Evolutionary conservation across 2,329 filamentous ascomycete genomes (phyloP).

Genomic region (Alternaria viburni): DNA sequence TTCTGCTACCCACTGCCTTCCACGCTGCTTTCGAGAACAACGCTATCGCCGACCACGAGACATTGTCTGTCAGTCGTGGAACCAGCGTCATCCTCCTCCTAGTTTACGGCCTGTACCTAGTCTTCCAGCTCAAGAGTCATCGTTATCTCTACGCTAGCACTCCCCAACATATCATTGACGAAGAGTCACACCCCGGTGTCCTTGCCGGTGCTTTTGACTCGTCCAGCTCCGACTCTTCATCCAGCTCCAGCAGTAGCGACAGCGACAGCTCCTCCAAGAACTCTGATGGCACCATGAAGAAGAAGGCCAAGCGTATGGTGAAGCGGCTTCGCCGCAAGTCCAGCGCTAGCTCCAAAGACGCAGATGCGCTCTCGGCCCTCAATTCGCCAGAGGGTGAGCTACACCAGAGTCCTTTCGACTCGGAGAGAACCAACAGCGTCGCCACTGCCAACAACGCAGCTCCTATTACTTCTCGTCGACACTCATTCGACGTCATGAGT

Average conservation of each 20-base stretch:
- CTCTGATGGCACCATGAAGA: constrained; percentile 73
- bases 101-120: constrained; percentile 81
- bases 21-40: constrained; percentile 80
- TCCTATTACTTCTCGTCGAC: constrained; percentile 38
- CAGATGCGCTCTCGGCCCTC: constrained; percentile 53
- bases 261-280: constrained; percentile 70
- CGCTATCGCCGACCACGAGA: constrained; percentile 68
- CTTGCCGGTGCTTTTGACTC: constrained; percentile 81
- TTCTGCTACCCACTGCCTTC: constrained; percentile 89
- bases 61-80: constrained; percentile 84
- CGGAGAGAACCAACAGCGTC: constrained; percentile 30
- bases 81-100: constrained; percentile 85
- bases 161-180: constrained; percentile 89
- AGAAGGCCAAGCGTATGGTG: constrained; percentile 77
- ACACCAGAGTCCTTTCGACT: constrained; percentile 48
- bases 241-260: constrained; percentile 57
- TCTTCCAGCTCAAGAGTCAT: constrained; percentile 93
- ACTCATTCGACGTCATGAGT: constrained; percentile 53
- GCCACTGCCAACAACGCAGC: constrained; percentile 24
- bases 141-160: constrained; percentile 91
- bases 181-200: constrained; percentile 85
- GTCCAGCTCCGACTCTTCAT: constrained; percentile 62
- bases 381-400: constrained; percentile 54
- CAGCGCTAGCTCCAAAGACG: constrained; percentile 72
- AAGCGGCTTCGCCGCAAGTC: constrained; percentile 78